A percentile compares a stretch with the other conserved stretches of the same genome.
Evolutionary conservation across 192 early-diverging fungal genomes (phyloP).

Genomic region (Backusella parvicylindrica): DNA sequence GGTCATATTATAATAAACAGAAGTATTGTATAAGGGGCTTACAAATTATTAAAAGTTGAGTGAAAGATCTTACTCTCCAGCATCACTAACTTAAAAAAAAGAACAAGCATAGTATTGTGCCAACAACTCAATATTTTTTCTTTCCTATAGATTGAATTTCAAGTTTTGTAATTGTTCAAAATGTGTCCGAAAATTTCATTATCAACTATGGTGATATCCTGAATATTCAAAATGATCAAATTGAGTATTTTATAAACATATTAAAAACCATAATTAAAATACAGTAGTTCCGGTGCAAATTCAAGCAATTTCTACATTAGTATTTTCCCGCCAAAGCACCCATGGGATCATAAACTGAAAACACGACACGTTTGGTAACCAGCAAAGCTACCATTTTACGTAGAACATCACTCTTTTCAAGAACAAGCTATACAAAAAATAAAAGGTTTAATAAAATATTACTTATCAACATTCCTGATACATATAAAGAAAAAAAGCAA

Average conservation of each 20-base stretch:
- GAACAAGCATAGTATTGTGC: too few species aligned
- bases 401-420: conserved; percentile 63
- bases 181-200: background rate
- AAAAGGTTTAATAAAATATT: background rate
- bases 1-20: background rate
- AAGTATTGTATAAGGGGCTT: background rate
- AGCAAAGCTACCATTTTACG: conserved; percentile 60
- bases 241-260: background rate
- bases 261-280: background rate
- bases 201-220: background rate
- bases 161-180: background rate
- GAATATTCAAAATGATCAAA: background rate
- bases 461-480: background rate
- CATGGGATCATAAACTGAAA: conserved; percentile 81
- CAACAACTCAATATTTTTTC: background rate
- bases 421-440: conserved; percentile 52
- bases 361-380: conserved; percentile 56
- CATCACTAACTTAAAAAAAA: background rate
- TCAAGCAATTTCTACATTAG: background rate
- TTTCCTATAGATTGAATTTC: background rate
- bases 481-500: background rate
- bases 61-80: too few species aligned
- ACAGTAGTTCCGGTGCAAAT: too few species aligned
- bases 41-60: too few species aligned
- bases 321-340: conserved; percentile 54